Conservation (phyloP, 805 yeast genomes). For the Hanseniaspora pseudoguilliermondii region DNA sequence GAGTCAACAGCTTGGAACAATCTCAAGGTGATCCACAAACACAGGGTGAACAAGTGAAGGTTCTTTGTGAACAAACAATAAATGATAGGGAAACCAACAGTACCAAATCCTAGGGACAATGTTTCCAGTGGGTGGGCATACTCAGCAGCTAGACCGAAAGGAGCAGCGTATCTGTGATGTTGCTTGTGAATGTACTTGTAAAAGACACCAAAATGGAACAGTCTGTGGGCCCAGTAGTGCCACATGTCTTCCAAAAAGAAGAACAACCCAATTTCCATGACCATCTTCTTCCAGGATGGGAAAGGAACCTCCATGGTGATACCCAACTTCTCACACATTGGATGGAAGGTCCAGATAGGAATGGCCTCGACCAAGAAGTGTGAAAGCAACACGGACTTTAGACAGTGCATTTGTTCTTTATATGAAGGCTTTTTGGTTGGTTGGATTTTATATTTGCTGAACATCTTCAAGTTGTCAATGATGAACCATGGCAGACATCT, state of each 20-base stretch:
- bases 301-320: conserved; percentile 73
- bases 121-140: conserved; percentile 96
- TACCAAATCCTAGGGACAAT: conserved; percentile 80
- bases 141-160: conserved; percentile 93
- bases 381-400: conserved; percentile 67
- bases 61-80: conserved; percentile 65
- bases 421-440: conserved; percentile 67
- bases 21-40: conserved; percentile 76
- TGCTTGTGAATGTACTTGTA: conserved; percentile 92
- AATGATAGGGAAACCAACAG: conserved; percentile 86
- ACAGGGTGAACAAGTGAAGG: conserved; percentile 80
- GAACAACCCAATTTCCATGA: conserved; percentile 57
- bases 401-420: conserved; percentile 86
- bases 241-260: conserved; percentile 84
- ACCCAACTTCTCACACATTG: conserved; percentile 71
- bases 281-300: conserved; percentile 51
- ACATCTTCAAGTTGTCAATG: conserved; percentile 73
- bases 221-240: conserved; percentile 94
- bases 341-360: conserved; percentile 96
- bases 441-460: conserved; percentile 80
- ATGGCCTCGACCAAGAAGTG: conserved; percentile 89
- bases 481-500: conserved; percentile 88
- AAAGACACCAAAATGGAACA: conserved; percentile 75
- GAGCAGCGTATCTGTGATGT: conserved; percentile 96
- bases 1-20: conserved; percentile 94